These are phyloP conservation scores for Elaeis guineensis DNA, from an alignment of 176 grass and related monocot genomes.

Conservation along the genomic window DNA sequence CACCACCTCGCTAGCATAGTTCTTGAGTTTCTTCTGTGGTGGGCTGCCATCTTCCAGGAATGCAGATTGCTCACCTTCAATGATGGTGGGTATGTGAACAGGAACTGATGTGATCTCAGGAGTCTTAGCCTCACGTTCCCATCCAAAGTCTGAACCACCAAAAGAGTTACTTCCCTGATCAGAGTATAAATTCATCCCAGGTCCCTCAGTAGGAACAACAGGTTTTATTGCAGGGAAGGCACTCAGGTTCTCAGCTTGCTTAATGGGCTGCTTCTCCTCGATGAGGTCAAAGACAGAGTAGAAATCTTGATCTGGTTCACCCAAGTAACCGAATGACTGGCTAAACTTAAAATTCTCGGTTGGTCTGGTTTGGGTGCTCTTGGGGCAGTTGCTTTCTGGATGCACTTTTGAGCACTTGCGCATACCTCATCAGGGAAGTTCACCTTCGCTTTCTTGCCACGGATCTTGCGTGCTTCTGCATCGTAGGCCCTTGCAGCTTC, in stretches of 20 bases:
- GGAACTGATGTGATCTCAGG: constrained; percentile 37
- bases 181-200: constrained; percentile 33
- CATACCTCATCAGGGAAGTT: constrained; percentile 17
- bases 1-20: constrained; percentile 34
- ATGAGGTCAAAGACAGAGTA: constrained; percentile 37
- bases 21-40: constrained; percentile 39
- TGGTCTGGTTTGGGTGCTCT: constrained; percentile 21
- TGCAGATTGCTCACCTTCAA: constrained; percentile 16
- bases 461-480: constrained; percentile 9
- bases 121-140: constrained; percentile 37
- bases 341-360: constrained; percentile 8
- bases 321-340: constrained; percentile 22
- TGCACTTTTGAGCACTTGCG: constrained; percentile 13
- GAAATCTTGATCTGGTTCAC: constrained; percentile 37
- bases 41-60: constrained; percentile 22
- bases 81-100: constrained; percentile 9
- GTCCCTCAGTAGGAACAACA: constrained; percentile 11
- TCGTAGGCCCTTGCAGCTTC: constrained; percentile 21
- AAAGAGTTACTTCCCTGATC: constrained; percentile 47
- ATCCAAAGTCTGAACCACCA: constrained; percentile 39
- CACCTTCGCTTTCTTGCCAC: constrained; percentile 20
- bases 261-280: constrained; percentile 29
- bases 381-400: constrained; percentile 11
- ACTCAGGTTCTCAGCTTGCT: constrained; percentile 17
- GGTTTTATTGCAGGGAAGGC: constrained; percentile 13